Base-by-base conservation (phyloP, 2,329 filamentous ascomycete genomes). In the Sporothrix schenckii region DNA sequence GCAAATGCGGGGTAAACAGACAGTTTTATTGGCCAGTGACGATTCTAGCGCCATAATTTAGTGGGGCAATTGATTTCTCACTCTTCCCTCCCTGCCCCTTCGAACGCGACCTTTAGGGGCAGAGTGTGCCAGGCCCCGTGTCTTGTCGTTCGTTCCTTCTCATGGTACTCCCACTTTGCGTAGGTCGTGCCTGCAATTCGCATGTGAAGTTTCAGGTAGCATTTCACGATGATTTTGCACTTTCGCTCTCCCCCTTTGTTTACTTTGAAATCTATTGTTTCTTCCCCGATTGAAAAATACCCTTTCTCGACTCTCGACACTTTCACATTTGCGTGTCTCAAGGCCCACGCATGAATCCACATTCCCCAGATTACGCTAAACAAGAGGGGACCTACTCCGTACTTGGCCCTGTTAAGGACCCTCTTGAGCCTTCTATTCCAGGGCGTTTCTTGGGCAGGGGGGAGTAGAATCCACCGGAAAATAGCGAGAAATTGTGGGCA, bases 301-400 rank as follows among this genome's bases (percentile, higher is more conserved):
- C 34, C 14, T 19, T 19, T 49, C 44, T 49, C n/a, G 27, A 6
- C n/a, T 21, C 56, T 60, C 9, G 19, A 34, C 34, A 60, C 19
- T 24, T 10, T 41, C 56, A 2, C 16, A 21, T 39, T 14, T n/a
- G 41, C 56, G 34, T 44, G 56, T n/a, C 56, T 13, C 56, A 24
- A 24, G 56, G 34, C 56, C 34, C 34, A 21, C 49, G 44, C 66
- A 5, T 44, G 39, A 68, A 68, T 30, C 67, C 67, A 69, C 67
- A 69, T 69, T 69, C 68, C 68, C 68, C 68, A 13, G 68, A 69
- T 69, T 69, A 54, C 60, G 68, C 68, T 69, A 69, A 56, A 2
- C 30, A 34, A 30, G 41, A 49, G n/a, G 63, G 30, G 49, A 27
- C 44, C 65, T 30, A 44, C 24, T 24, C 24, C 24, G 24, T 24